Percentiles rank a stretch among this genome's conserved stretches.
Evolutionary conservation across 352 stramenopile species (phyloP).

Genomic region (Globisporangium nodosum): DNA sequence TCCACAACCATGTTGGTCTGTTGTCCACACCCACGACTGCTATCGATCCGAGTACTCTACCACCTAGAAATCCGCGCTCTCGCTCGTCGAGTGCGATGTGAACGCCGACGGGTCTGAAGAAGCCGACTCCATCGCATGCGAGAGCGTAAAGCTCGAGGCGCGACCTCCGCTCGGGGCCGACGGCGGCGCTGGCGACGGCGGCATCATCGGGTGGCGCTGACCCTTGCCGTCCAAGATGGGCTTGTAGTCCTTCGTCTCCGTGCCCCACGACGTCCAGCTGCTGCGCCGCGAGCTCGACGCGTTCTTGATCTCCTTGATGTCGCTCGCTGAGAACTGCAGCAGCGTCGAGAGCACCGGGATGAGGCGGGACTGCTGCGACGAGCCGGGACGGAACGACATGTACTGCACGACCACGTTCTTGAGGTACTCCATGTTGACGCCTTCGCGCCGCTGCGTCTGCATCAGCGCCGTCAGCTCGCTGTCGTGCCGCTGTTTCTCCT

Average conservation of each 20-base stretch:
- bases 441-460: slow-evolving; percentile 76
- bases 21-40: neutral
- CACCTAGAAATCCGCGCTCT: slow-evolving; percentile 70
- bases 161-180: slow-evolving; percentile 8
- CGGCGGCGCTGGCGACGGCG: slow-evolving; percentile 10
- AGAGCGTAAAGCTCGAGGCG: slow-evolving; percentile 51
- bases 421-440: slow-evolving; percentile 89
- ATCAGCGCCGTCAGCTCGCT: slow-evolving; percentile 70
- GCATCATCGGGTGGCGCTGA: slow-evolving; percentile 24
- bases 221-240: slow-evolving; percentile 37
- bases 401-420: slow-evolving; percentile 90
- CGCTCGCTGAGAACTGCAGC: slow-evolving; percentile 69
- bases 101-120: slow-evolving; percentile 27
- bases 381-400: slow-evolving; percentile 83
- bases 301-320: slow-evolving; percentile 77
- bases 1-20: slow-evolving; percentile 4
- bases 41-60: neutral
- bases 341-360: slow-evolving; percentile 82
- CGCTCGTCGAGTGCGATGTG: slow-evolving; percentile 18
- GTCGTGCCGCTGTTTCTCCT: slow-evolving; percentile 55
- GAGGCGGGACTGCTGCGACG: slow-evolving; percentile 69
- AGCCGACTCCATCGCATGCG: slow-evolving; percentile 26
- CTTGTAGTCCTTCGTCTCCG: slow-evolving; percentile 58
- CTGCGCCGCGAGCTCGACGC: slow-evolving; percentile 41
- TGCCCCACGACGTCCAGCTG: slow-evolving; percentile 69